Base-by-base conservation (phyloP, 108 stramenopile species). In the Cylindrotheca fusiformis region DNA sequence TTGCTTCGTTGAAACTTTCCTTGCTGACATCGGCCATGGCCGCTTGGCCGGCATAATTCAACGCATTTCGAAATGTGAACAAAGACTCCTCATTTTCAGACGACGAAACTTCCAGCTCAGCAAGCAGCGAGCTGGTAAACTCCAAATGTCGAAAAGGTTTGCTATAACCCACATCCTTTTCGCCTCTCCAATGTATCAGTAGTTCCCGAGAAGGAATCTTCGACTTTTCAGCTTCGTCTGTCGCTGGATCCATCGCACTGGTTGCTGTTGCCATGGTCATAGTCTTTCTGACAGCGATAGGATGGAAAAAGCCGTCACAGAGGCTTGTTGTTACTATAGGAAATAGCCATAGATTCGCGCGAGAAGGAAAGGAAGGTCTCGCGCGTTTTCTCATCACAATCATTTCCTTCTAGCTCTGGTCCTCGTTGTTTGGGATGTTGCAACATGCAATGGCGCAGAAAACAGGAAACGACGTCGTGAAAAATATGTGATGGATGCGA, bases 1-100 rank as follows among this genome's bases (percentile, higher is more conserved):
- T 86, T 18, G 85, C 86, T 30, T 84, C 79, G 59, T 93, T 84
- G 54, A 86, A 84, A 65, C 52, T 47, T 55, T 60, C 45, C 53
- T 49, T 32, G 48, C 75, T 66, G 56, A 60, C 19, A 22, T 78
- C 64, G 32, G 70, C 48, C 66, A 82, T 71, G 19, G 56, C 56
- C n/a, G 58, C 71, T 19, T 72, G 52, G 5, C 75, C 70, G 21
- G 24, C 52, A 48, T 81, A 75, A 32, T 51, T 49, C 25, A 80
- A 54, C 41, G 62, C 71, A 48, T 78, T 62, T 17, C n/a, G 30
- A 50, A 62, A 76, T 19, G 10, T 28, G 36, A 41, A 14, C 36
- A 41, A 10, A 6, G 36, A 41, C 36, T 41, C 36, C 10, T 14
- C 36, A 10, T 41, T 14, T 8, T 32, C n/a, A 44, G n/a, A n/a